phyloP scores from a whole-genome alignment of 1,284 basidiomycete species.

The Mycosarcoma maydis region DNA sequence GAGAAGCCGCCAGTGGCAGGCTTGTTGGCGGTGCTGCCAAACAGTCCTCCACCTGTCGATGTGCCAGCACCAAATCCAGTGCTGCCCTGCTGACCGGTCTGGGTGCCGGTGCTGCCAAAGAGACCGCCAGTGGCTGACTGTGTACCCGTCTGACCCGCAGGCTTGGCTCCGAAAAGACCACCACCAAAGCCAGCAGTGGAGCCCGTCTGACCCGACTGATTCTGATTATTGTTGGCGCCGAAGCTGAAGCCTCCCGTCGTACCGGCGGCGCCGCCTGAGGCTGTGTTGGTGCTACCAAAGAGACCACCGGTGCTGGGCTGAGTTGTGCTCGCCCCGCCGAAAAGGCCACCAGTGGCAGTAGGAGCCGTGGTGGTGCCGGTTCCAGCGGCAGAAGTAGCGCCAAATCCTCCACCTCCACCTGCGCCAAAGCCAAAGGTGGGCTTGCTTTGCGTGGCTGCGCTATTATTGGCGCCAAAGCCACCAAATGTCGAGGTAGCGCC shows the following conservation, averaged over 20 bases:
- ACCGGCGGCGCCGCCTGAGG: slow-evolving; percentile 21
- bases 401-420: slow-evolving; percentile 40
- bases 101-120: slow-evolving; percentile 56
- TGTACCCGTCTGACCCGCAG: slow-evolving; percentile 48
- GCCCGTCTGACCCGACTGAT: slow-evolving; percentile 41
- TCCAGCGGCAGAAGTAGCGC: slow-evolving; percentile 32
- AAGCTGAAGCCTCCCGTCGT: slow-evolving; percentile 50
- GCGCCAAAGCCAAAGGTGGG: slow-evolving; percentile 61
- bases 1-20: slow-evolving; percentile 49
- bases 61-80: slow-evolving; percentile 43
- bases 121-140: slow-evolving; percentile 65
- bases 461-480: slow-evolving; percentile 53
- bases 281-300: slow-evolving; percentile 33
- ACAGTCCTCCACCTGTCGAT: slow-evolving; percentile 61
- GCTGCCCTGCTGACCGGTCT: slow-evolving; percentile 59
- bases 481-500: slow-evolving; percentile 54
- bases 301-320: slow-evolving; percentile 49
- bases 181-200: slow-evolving; percentile 52
- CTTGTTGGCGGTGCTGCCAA: slow-evolving; percentile 61
- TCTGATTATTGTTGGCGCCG: slow-evolving; percentile 36
- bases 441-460: slow-evolving; percentile 50
- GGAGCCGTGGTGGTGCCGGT: slow-evolving; percentile 47
- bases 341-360: slow-evolving; percentile 68
- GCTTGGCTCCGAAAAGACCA: slow-evolving; percentile 62
- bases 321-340: slow-evolving; percentile 58